Evolutionary conservation across 345 rosid genomes (phyloP).

Genomic region (Chamaenerion angustifolium): DNA sequence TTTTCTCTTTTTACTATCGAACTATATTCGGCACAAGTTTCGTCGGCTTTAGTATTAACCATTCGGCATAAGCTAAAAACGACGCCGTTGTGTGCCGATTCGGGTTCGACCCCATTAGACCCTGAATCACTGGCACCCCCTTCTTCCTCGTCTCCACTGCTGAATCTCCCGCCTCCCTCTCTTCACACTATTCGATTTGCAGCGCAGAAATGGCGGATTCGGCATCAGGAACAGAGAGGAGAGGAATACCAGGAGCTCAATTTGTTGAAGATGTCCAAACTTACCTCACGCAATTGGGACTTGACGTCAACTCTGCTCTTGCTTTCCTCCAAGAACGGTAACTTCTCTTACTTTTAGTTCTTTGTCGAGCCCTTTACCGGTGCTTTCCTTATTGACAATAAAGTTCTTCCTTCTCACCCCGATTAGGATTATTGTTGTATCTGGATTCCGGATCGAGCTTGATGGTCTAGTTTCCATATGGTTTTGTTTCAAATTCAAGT

Average conservation of each 20-base stretch:
- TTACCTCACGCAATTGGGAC: conserved; percentile 50
- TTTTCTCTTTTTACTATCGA: no score
- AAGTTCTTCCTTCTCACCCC: neutral
- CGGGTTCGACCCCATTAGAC: no score
- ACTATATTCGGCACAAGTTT: no score
- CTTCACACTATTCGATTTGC: neutral
- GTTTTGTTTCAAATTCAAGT: no score
- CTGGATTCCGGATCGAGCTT: neutral
- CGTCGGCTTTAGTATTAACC: no score
- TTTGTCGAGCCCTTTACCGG: neutral
- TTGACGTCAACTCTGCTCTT: conserved; percentile 70
- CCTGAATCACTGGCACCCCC: neutral
- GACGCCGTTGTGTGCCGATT: no score
- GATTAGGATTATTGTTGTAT: neutral
- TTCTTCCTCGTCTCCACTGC: neutral
- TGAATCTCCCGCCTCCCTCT: neutral
- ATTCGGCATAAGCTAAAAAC: no score
- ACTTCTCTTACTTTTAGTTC: neutral
- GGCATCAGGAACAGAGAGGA: conserved; percentile 41
- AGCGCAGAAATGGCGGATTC: conserved; percentile 17
- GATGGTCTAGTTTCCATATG: neutral
- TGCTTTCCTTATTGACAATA: neutral
- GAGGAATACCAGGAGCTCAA: conserved; percentile 85
- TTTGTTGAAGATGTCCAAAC: conserved; percentile 76
- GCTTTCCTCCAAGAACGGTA: conserved; percentile 91